Base-by-base conservation (phyloP, 2,329 filamentous ascomycete species). In the Ophiostoma tasmaniense region DNA sequence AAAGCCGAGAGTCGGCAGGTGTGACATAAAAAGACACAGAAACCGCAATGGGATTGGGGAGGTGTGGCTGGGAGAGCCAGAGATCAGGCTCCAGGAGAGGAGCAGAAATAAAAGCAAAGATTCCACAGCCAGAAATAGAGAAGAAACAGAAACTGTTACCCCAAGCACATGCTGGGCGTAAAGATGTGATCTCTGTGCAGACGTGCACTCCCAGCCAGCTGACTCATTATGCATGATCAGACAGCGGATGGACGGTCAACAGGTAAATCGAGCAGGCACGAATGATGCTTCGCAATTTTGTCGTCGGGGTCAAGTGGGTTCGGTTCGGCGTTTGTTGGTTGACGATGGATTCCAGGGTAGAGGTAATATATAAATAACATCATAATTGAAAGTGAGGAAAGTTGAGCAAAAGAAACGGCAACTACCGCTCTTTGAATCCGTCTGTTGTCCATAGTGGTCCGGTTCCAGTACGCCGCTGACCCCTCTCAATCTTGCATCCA, bases 61-160 rank as follows among this genome's bases (percentile, higher is more conserved):
- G 8, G 17, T 2, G 22, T 30, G 28, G 59, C 59, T 35, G 59
- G 20, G 30, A 33, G 25, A 22, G 30, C 28, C 30, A 64, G 30
- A 64, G 25, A 30, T 22, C n/a, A 25, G 28, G n/a, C 6, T n/a
- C 50, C 50, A 55, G 20, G 7, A 50, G 55, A 30, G 25, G 25
- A 61, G 55, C 25, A 35, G 30, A 30, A 64, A 64, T 37, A n/a
- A 61, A 61, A 25, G 17, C 55, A 61, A 61, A 30, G 25, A 3
- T 61, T 30, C 50, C 55, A 61, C 55, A 30, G 55, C 61, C 30
- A 64, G 17, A 64, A 37, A 61, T 17, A 64, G 61, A 37, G 59
- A 64, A 64, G 61, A 64, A 64, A 37, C 33, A 37, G 33, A 37
- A 64, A 37, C 30, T 64, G 61, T 37, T 64, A 64, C 61, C n/a